These are phyloP conservation scores for Phytophthora cryptogea DNA, from an alignment of 352 stramenopile genomes.

Conservation along the genomic window DNA sequence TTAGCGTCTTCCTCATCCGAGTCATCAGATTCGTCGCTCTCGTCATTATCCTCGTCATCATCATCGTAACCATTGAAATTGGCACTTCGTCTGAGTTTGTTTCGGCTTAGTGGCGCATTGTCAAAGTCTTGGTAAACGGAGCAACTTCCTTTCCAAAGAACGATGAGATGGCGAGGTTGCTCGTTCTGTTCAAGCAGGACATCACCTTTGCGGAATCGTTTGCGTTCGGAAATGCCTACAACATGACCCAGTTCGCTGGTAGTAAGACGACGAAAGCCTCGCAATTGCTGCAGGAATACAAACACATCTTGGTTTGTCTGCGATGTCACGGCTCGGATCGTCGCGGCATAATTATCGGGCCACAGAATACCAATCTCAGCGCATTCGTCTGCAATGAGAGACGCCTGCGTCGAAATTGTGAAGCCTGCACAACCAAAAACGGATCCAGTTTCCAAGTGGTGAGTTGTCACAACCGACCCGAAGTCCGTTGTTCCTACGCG, in stretches of 20 bases:
- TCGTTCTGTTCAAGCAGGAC: conserved; percentile 69
- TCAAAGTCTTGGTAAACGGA: conserved; percentile 70
- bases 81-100: conserved; percentile 18
- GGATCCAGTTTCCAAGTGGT: conserved; percentile 59
- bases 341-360: conserved; percentile 56
- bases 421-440: conserved; percentile 69
- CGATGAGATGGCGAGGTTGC: conserved; percentile 48
- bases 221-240: conserved; percentile 74
- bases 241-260: conserved; percentile 71
- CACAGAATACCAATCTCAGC: conserved; percentile 72
- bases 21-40: conserved; percentile 12
- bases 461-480: conserved; percentile 61
- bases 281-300: conserved; percentile 67
- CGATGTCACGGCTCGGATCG: conserved; percentile 60
- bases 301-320: conserved; percentile 71
- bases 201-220: conserved; percentile 70
- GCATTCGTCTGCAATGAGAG: conserved; percentile 68
- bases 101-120: conserved; percentile 41
- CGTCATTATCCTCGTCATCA: conserved; percentile 14
- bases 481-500: conserved; percentile 60
- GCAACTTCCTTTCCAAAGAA: conserved; percentile 73
- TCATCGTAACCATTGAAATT: conserved; percentile 25
- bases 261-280: conserved; percentile 61
- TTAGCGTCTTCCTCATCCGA: conserved; percentile 2
- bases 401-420: conserved; percentile 44